A percentile compares a stretch with the other conserved stretches of the same genome.
phyloP scores from a whole-genome alignment of 2,329 filamentous ascomycete species.

The Fusarium sp. region DNA sequence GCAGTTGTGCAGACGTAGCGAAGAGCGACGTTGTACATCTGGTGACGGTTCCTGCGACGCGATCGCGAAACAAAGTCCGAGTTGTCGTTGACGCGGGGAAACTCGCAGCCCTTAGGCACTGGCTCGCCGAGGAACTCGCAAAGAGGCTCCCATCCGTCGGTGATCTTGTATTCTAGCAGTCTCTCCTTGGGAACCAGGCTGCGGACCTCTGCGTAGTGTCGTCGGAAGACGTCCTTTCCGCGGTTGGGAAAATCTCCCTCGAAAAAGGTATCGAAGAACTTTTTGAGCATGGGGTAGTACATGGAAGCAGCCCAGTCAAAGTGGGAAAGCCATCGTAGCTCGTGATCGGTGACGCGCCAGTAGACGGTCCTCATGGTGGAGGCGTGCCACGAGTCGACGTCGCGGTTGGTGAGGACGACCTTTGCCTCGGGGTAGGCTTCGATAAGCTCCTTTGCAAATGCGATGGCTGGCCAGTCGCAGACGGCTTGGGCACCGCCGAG shows the following conservation, averaged over 20 bases:
- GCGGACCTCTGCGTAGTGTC: constrained; percentile 52
- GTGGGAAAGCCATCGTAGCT: constrained; percentile 66
- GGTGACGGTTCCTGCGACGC: constrained; percentile 49
- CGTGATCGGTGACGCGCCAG: constrained; percentile 74
- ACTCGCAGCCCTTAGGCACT: constrained; percentile 47
- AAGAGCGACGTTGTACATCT: constrained; percentile 51
- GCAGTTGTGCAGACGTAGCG: constrained; percentile 39
- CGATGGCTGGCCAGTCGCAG: constrained; percentile 68
- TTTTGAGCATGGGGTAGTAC: constrained; percentile 77
- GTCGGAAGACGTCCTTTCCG: constrained; percentile 71
- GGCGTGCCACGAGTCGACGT: constrained; percentile 72
- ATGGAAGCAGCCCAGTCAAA: constrained; percentile 8
- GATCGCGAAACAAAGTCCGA: constrained; percentile 51
- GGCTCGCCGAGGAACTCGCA: constrained; percentile 49
- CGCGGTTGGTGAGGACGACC: constrained; percentile 74
- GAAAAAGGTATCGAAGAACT: constrained; percentile 78
- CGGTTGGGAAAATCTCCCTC: constrained; percentile 74
- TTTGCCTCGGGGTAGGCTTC: constrained; percentile 80
- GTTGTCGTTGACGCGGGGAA: constrained; percentile 54
- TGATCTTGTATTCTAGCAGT: constrained; percentile 51
- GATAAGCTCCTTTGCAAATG: constrained; percentile 76
- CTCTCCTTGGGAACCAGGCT: constrained; percentile 47
- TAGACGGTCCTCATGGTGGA: constrained; percentile 76
- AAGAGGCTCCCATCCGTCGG: constrained; percentile 53
- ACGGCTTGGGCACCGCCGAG: constrained; percentile 75